Conservation (phyloP, 148 eudicot genomes). For the Pharnaceum exiguum region DNA sequence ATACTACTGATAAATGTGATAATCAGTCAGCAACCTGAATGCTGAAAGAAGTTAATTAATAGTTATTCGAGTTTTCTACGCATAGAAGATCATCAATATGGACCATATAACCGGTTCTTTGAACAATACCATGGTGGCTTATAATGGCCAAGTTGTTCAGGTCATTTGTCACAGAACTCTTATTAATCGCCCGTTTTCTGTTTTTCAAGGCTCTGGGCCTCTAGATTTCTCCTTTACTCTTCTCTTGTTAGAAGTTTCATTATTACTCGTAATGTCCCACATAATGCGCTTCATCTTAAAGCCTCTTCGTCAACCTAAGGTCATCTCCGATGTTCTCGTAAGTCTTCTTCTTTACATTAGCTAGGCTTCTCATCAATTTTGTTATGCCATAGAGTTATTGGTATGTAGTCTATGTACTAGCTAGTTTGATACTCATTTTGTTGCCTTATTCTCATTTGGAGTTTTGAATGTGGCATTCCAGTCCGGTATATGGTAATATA, state of each 20-base stretch:
- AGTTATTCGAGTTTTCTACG: no score
- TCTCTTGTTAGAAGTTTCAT: conserved; percentile 41
- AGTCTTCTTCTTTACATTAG: conserved; percentile 5
- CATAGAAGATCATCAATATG: conserved; percentile 1
- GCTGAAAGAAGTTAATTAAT: not conserved
- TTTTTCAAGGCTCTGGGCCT: conserved; percentile 37
- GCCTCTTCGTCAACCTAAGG: conserved; percentile 67
- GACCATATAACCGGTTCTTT: conserved; percentile 4
- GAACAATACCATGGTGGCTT: conserved; percentile 15
- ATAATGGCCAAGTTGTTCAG: conserved; percentile 5
- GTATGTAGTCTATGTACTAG: no score
- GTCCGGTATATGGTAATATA: no score
- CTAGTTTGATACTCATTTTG: no score
- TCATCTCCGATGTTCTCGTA: conserved; percentile 67
- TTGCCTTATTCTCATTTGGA: not conserved
- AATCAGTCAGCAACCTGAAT: not conserved
- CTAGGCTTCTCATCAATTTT: not conserved
- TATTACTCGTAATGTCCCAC: conserved; percentile 41
- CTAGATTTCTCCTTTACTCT: conserved; percentile 50
- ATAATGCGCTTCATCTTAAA: conserved; percentile 46
- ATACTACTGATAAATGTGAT: not conserved
- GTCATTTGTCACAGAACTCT: conserved; percentile 28
- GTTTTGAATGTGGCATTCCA: not conserved
- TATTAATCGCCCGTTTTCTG: conserved; percentile 30
- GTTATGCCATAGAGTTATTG: not conserved